Evolutionary conservation across 2,329 filamentous ascomycete genomes (phyloP).

Genomic region (Venturia carpophila): DNA sequence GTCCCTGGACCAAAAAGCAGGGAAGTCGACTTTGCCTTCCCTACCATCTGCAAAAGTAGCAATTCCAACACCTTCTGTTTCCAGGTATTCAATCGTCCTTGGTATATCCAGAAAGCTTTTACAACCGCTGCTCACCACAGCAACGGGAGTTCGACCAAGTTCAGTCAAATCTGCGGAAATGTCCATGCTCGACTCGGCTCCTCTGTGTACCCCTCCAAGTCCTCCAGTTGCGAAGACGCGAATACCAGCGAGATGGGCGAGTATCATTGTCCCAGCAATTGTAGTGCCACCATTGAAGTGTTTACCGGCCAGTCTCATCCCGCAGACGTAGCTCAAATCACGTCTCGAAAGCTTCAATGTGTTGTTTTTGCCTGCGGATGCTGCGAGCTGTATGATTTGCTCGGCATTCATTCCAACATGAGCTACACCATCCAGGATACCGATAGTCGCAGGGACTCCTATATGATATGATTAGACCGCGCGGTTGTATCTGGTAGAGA

Average conservation of each 20-base stretch:
- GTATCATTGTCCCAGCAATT: constrained; percentile 84
- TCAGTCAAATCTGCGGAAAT: constrained; percentile 93
- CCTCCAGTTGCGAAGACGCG: constrained; percentile 91
- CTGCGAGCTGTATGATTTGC: constrained; percentile 63
- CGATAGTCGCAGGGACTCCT: constrained; percentile 82
- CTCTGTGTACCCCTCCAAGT: constrained; percentile 87
- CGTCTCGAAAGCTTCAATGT: constrained; percentile 80
- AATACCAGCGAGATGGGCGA: constrained; percentile 80
- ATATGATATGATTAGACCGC: neutral
- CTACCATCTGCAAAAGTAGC: constrained; percentile 84
- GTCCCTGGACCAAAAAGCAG: constrained; percentile 85
- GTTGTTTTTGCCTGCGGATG: constrained; percentile 54
- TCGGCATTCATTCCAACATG: constrained; percentile 66
- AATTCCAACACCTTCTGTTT: constrained; percentile 69
- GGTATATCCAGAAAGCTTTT: constrained; percentile 95
- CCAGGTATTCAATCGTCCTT: constrained; percentile 73
- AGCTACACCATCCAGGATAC: constrained; percentile 74
- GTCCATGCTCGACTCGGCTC: constrained; percentile 79
- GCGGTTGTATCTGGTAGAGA: neutral
- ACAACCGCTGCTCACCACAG: constrained; percentile 82
- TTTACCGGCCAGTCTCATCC: constrained; percentile 58
- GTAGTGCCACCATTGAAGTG: constrained; percentile 84
- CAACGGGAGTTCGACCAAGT: constrained; percentile 78
- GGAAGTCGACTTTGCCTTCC: constrained; percentile 67
- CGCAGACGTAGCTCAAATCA: constrained; percentile 79